Conservation (phyloP, 2,329 filamentous ascomycete genomes). For the Aspergillus carbonarius region DNA sequence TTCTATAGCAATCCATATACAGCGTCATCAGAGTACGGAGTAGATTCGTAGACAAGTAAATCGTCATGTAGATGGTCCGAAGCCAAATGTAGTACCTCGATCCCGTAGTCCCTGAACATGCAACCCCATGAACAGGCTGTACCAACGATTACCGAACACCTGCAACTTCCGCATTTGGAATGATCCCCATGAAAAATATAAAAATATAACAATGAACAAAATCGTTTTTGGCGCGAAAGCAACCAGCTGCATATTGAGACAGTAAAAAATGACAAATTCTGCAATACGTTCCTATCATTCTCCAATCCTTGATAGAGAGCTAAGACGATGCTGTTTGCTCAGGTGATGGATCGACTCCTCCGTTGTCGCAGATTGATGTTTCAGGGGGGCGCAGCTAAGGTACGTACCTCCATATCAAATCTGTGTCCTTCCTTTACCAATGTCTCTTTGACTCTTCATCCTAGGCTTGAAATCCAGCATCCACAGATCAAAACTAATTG, state of each 20-base stretch:
- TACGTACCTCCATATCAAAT: neutral
- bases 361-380: neutral
- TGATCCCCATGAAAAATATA: neutral
- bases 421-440: too few relatives aligned
- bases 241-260: neutral
- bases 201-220: too few relatives aligned
- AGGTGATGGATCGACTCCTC: neutral
- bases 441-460: neutral
- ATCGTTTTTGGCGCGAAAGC: neutral
- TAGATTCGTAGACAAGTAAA: neutral
- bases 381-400: neutral
- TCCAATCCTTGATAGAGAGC: neutral
- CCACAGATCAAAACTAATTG: neutral
- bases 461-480: neutral
- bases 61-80: neutral
- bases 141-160: neutral
- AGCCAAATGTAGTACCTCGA: neutral
- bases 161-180: too few relatives aligned
- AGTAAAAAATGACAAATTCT: too few relatives aligned
- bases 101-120: neutral
- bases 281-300: neutral
- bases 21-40: neutral
- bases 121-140: neutral
- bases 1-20: neutral
- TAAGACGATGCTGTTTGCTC: neutral